Conservation (phyloP, 2,329 filamentous ascomycete species). For the Chaetomium strumarium region DNA sequence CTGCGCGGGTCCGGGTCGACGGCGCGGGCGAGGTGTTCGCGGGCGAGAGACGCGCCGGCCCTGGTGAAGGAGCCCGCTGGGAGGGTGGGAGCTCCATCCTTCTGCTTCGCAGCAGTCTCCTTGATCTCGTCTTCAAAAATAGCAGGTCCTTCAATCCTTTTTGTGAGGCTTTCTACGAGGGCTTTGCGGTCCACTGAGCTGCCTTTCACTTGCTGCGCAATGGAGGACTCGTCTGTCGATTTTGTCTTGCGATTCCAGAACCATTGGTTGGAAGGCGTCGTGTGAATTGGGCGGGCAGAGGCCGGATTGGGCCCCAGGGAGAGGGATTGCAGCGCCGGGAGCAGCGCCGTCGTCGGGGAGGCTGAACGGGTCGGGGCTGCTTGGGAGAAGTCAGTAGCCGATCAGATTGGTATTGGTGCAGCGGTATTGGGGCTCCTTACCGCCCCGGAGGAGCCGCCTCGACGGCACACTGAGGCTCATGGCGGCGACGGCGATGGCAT, state of each 20-base stretch:
- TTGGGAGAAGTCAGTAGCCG: background rate
- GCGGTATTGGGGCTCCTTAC: slow-evolving; percentile 39
- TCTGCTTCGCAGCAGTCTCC: background rate
- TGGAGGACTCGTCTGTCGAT: slow-evolving; percentile 17
- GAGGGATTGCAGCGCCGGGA: slow-evolving; percentile 23
- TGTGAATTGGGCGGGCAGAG: slow-evolving; percentile 26
- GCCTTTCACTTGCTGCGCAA: slow-evolving; percentile 7
- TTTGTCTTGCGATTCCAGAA: slow-evolving; percentile 29
- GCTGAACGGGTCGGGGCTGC: slow-evolving; percentile 11
- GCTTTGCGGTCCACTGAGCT: slow-evolving; percentile 9
- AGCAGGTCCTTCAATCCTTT: slow-evolving; percentile 40
- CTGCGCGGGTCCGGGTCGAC: slow-evolving; percentile 70
- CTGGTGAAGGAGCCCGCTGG: background rate
- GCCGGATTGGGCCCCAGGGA: slow-evolving; percentile 11
- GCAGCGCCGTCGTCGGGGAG: slow-evolving; percentile 13
- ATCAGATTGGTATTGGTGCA: background rate
- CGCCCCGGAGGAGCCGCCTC: slow-evolving; percentile 53
- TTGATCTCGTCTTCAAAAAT: slow-evolving; percentile 44
- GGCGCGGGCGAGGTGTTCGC: slow-evolving; percentile 53
- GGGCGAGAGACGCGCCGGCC: slow-evolving; percentile 33
- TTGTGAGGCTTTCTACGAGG: slow-evolving; percentile 12
- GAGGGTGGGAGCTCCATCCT: background rate
- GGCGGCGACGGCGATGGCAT: slow-evolving; percentile 27
- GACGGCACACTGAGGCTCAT: slow-evolving; percentile 64
- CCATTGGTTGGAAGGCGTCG: slow-evolving; percentile 31